Conservation (phyloP, 768 basidiomycete genomes). For the Phanerochaete sordida region DNA sequence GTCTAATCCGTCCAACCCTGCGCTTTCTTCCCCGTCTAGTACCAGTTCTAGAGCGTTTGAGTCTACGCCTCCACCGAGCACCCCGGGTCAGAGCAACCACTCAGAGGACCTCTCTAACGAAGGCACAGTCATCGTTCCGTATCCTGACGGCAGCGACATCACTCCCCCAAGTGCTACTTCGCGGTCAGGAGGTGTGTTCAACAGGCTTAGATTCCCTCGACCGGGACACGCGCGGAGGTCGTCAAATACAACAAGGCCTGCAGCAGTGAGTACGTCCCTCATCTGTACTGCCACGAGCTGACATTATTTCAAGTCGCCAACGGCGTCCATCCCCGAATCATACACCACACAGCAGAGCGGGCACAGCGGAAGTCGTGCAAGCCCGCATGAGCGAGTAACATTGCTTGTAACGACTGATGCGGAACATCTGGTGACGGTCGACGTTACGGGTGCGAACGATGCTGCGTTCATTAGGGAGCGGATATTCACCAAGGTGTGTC, state of each 20-base stretch:
- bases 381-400: slow-evolving; percentile 21
- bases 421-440: slow-evolving; percentile 71
- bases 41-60: slow-evolving; percentile 63
- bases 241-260: slow-evolving; percentile 26
- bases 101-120: slow-evolving; percentile 39
- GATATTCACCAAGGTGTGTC: slow-evolving; percentile 71
- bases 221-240: slow-evolving; percentile 20
- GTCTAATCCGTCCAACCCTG: slow-evolving; percentile 54
- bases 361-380: slow-evolving; percentile 11
- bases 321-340: slow-evolving; percentile 18
- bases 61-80: slow-evolving; percentile 69
- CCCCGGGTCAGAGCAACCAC: slow-evolving; percentile 50
- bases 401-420: slow-evolving; percentile 64
- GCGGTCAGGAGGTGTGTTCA: slow-evolving; percentile 12
- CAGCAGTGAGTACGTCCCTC: slow-evolving; percentile 22
- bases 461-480: slow-evolving; percentile 74
- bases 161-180: slow-evolving; percentile 28
- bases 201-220: slow-evolving; percentile 20
- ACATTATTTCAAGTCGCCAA: slow-evolving; percentile 24
- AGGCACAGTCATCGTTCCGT: slow-evolving; percentile 21
- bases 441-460: slow-evolving; percentile 61
- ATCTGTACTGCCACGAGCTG: slow-evolving; percentile 1
- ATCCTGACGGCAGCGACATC: slow-evolving; percentile 17
- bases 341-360: slow-evolving; percentile 2
- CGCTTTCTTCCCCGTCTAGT: slow-evolving; percentile 68